Evolutionary conservation across 2,329 filamentous ascomycete genomes (phyloP).

Genomic region (Colletotrichum spinosum): DNA sequence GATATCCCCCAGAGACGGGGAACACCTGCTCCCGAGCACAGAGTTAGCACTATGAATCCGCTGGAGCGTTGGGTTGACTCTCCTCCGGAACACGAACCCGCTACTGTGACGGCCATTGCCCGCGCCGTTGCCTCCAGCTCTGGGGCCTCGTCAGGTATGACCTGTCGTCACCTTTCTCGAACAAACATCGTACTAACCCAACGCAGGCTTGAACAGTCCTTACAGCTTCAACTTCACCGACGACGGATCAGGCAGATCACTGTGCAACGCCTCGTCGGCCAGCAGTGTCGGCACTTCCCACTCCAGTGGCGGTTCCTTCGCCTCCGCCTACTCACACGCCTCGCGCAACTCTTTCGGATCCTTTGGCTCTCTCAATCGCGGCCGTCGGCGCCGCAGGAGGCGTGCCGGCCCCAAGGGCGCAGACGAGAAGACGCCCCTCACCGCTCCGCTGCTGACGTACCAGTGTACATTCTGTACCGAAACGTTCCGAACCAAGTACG

Average conservation of each 20-base stretch:
- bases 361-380: constrained; percentile 58
- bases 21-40: constrained; percentile 62
- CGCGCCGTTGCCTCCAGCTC: constrained; percentile 66
- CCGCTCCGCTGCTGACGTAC: constrained; percentile 65
- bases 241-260: constrained; percentile 68
- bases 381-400: constrained; percentile 63
- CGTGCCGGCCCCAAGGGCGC: constrained; percentile 52
- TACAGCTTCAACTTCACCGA: constrained; percentile 69
- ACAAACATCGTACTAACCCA: constrained; percentile 11
- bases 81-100: constrained; percentile 70
- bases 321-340: constrained; percentile 68
- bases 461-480: constrained; percentile 78
- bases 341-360: constrained; percentile 69
- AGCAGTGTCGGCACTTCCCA: constrained; percentile 72
- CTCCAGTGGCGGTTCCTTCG: constrained; percentile 68
- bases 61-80: constrained; percentile 70
- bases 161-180: not conserved
- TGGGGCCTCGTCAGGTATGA: constrained; percentile 50
- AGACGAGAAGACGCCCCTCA: constrained; percentile 51
- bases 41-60: constrained; percentile 60
- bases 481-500: constrained; percentile 75
- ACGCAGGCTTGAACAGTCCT: constrained; percentile 65
- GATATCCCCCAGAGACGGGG: constrained; percentile 76
- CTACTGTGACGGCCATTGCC: constrained; percentile 69
- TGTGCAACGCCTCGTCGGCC: constrained; percentile 69